phyloP scores from a whole-genome alignment of 2,329 filamentous ascomycete species.

The Aspergillus versicolor region DNA sequence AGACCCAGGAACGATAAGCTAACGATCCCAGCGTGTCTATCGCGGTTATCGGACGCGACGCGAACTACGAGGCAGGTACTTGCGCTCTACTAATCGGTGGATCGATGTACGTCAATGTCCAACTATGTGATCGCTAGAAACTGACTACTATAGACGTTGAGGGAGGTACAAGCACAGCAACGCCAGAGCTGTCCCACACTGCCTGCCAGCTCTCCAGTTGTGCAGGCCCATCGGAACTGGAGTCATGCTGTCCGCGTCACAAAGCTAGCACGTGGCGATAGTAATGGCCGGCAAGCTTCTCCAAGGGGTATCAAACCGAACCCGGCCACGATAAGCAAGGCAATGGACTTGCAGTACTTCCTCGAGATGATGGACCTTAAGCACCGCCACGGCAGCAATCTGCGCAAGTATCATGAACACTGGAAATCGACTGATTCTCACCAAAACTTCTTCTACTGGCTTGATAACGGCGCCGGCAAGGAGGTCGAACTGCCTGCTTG shows the following conservation, averaged over 20 bases:
- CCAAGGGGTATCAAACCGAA: conserved; percentile 45
- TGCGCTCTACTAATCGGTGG: conserved; percentile 53
- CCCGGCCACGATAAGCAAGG: conserved; percentile 67
- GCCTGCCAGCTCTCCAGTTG: conserved; percentile 20
- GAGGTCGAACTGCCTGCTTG: conserved; percentile 69
- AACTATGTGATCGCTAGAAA: too few relatives aligned
- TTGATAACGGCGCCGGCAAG: conserved; percentile 77
- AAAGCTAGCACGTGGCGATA: conserved; percentile 69
- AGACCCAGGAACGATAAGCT: background rate
- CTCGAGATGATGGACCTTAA: conserved; percentile 82
- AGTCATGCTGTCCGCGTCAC: conserved; percentile 70
- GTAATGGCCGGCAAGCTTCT: conserved; percentile 36
- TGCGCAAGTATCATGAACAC: conserved; percentile 76
- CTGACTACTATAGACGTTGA: conserved; percentile 44
- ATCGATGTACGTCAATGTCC: conserved; percentile 55
- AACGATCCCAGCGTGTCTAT: conserved; percentile 1
- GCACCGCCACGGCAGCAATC: conserved; percentile 81
- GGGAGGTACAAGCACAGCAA: conserved; percentile 57
- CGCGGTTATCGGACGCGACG: conserved; percentile 8
- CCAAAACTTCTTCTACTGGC: conserved; percentile 93
- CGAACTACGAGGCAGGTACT: conserved; percentile 1
- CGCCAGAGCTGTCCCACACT: conserved; percentile 33
- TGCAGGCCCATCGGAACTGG: conserved; percentile 68
- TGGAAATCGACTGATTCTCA: conserved; percentile 77
- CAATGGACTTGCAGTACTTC: conserved; percentile 85